Base-by-base conservation (phyloP, 2,329 filamentous ascomycete genomes). In the Aspergillus pseudotamarii region DNA sequence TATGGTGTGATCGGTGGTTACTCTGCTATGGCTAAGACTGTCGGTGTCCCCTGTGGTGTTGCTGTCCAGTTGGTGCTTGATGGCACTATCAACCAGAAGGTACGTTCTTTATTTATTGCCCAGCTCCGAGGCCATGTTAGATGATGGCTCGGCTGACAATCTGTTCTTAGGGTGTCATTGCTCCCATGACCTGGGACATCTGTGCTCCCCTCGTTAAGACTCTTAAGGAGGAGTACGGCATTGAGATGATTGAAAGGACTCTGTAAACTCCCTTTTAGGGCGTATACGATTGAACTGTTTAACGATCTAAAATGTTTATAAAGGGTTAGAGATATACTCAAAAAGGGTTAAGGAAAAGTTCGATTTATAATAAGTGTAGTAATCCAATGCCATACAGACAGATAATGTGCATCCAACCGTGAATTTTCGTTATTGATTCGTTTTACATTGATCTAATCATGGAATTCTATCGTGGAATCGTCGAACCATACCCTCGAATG, bases 1-100 rank as follows among this genome's bases (percentile, higher is more conserved):
- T 94, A 96, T 79, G 93, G 93, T 76, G 88, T 88, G 73, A 89
- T 91, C 62, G 85, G 87, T 69, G 91, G 91, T 38, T 96, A 94
- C 82, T 90, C 86, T 4, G 88, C 91, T 69, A 96, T 97, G 93
- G 92, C 91, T 53, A 91, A 89, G 79, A 80, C 93, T 50, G 92
- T 96, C 60, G 92, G 92, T 74, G 84, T 93, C 5, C 91, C 91
- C 6, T 91, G 88, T 71, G 89, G 83, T 66, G 87, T 92, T 61
- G 92, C 92, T 51, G 91, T 93, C 65, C 85, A 92, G 84, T 87
- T 90, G 82, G 90, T 95, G 28, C 85, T 94, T 45, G 84, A 93
- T 76, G 91, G 91, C 21, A 91, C 88, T 3, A 88, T 94, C 65
- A 85, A 81, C 54, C 85, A 92, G 77, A 90, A 87, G 69, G 76